Evolutionary conservation across 164 flowering plant genomes (phyloP).

Genomic region (Echeveria elegans): DNA sequence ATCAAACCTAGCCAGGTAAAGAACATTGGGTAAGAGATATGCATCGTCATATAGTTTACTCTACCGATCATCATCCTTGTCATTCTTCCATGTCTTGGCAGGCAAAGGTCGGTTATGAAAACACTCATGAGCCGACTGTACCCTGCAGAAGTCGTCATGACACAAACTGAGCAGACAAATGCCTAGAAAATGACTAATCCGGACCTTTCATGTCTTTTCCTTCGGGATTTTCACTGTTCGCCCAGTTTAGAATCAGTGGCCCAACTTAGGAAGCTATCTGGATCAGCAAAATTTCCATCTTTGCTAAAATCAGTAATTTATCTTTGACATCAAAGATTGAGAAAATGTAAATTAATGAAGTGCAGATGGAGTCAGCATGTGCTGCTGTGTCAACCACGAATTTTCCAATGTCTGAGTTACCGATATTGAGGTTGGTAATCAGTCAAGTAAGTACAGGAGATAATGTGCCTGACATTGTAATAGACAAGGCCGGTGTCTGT

Average conservation of each 20-base stretch:
- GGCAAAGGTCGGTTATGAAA: too few species aligned
- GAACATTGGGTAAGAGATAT: too few species aligned
- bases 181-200: conserved; percentile 40
- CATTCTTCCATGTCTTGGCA: too few species aligned
- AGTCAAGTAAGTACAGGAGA: conserved; percentile 2
- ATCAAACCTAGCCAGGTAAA: too few species aligned
- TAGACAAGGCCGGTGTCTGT: neutral
- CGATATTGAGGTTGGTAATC: conserved; percentile 4
- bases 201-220: conserved; percentile 53
- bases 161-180: too few species aligned
- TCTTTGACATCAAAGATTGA: neutral
- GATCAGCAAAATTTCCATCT: conserved; percentile 11
- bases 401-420: too few species aligned
- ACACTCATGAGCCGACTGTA: too few species aligned
- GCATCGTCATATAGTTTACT: too few species aligned
- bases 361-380: neutral
- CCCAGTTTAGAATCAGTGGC: conserved; percentile 34
- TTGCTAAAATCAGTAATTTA: neutral
- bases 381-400: neutral
- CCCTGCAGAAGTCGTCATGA: too few species aligned
- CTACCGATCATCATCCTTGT: too few species aligned
- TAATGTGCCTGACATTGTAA: conserved; percentile 1
- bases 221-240: conserved; percentile 46
- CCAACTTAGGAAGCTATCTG: conserved; percentile 24
- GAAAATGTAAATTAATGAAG: neutral